Base-by-base conservation (phyloP, 2,329 filamentous ascomycete genomes). In the Venturia oleaginea region DNA sequence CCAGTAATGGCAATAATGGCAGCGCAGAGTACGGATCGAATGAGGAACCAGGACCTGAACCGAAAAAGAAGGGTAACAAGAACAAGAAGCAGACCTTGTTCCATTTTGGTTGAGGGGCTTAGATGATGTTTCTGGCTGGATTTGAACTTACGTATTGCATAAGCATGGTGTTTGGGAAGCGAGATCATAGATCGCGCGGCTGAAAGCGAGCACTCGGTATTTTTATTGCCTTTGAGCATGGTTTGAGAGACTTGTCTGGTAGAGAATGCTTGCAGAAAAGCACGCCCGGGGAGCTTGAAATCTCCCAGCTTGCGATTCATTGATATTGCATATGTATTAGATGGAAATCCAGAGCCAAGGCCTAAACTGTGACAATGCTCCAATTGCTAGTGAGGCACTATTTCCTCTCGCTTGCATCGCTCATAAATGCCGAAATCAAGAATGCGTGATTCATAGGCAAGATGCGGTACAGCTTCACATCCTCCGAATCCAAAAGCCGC, bases 51-150 rank as follows among this genome's bases (percentile, higher is more conserved):
- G 30, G 34, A 27, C 57, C 57, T 19, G 68, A 67, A 19, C 67
- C 71, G 13, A 79, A 77, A 71, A 79, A 76, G 69, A 79, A 79
- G 69, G 78, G 78, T 8, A 79, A 77, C 69, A 79, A 80, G 71
- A 78, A 76, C 66, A 81, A 79, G 69, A 79, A 81, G 72, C 79
- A 81, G 71, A 78, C 79, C 61, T 68, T 81, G 67, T 80, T 80
- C 68, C 77, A 80, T 65, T 81, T 78, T 75, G 79, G 79, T 43
- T 81, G 40, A 64, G 6, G 8, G 15, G 40, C 2, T 8, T 27
- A 62, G 71, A 8, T 34, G 2, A 22, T n/a, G 15, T 34, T 32
- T 55, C 11, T 55, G 34, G 27, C n/a, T 19, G 3, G n/a, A 8
- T 0, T n/a, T 8, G 30, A 34, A 57, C 24, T 57, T 54, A 32